Evolutionary conservation across 306 rosid genomes (phyloP).

Genomic region (Malus sylvestris): DNA sequence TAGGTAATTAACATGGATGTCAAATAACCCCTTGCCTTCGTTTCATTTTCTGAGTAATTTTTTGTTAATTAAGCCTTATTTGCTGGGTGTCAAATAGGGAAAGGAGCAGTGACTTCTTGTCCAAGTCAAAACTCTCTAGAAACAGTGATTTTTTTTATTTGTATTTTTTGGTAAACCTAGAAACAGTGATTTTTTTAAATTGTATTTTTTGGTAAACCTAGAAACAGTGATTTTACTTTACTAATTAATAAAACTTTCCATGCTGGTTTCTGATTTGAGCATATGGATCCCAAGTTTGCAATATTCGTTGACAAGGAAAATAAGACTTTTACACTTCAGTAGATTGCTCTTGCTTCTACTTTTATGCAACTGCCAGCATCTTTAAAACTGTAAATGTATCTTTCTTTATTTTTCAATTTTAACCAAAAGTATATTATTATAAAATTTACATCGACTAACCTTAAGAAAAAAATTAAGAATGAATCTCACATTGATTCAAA

Average conservation of each 20-base stretch:
- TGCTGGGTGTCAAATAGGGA: conserved; percentile 19
- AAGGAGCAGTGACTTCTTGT: conserved; percentile 24
- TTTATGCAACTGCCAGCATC: not conserved
- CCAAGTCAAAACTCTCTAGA: conserved; percentile 26
- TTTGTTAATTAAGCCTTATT: not conserved
- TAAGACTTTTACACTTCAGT: not conserved
- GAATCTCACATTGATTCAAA: too few species aligned
- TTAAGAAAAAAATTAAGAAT: too few species aligned
- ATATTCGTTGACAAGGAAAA: not conserved
- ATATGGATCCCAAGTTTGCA: conserved; percentile 19
- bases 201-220: not conserved
- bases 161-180: too few species aligned
- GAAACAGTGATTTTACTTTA: not conserved
- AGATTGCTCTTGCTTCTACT: not conserved
- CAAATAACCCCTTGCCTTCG: not conserved
- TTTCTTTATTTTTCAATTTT: not conserved
- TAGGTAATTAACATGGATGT: not conserved
- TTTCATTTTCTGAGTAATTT: not conserved
- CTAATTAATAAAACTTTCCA: conserved; percentile 3
- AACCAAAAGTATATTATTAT: not conserved
- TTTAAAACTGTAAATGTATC: not conserved
- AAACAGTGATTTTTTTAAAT: not conserved
- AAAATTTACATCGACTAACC: not conserved
- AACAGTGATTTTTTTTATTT: not conserved
- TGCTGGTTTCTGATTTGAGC: conserved; percentile 13